Evolutionary conservation across 108 stramenopile species (phyloP), one percentile per base, ranked within the genome.

Genomic region (Skeletonema menzelii): DNA sequence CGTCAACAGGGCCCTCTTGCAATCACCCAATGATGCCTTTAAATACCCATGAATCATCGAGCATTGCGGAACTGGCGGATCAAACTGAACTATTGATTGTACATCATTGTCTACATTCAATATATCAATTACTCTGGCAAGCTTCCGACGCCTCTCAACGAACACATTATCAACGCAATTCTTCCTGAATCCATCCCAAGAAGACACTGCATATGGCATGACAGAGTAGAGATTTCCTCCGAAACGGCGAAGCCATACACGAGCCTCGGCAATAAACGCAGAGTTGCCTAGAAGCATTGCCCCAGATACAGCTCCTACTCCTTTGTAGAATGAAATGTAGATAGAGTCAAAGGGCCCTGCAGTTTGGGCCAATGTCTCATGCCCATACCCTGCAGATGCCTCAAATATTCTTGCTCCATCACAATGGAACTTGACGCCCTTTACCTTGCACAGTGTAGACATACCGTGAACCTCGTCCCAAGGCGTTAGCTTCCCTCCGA

Each of bases 391-490:
- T 5, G 86, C 73, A 27, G 75, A 79, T 17, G 89, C 91, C 75
- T 96, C 92, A 64, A 89, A 93, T 24, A 96, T 84, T 17, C 95
- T 77, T 17, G 95, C 92, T 28, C 95, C 95, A 66, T 96, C 95
- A 31, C 87, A 82, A 67, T 96, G 95, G 59, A 92, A 86, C n/a
- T 63, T 24, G 4, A 92, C 69, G 17, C 75, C 84, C 14, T 70
- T 32, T 3, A 77, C 24, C 13, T 61, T 69, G 40, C 87, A 88
- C 12, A 77, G 56, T 20, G 69, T 15, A 22, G 53, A 30, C 38
- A 93, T 88, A 10, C 67, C 65, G 46, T 64, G 40, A 0, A 96
- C 64, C 31, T 93, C 95, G 0, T 82, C 62, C 83, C 76, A 88
- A 8, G 95, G 75, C 19, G 90, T 90, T 10, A 80, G 19, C 56